Base-by-base conservation (phyloP, 305 asterid genomes). In the Fraxinus angustifolia region DNA sequence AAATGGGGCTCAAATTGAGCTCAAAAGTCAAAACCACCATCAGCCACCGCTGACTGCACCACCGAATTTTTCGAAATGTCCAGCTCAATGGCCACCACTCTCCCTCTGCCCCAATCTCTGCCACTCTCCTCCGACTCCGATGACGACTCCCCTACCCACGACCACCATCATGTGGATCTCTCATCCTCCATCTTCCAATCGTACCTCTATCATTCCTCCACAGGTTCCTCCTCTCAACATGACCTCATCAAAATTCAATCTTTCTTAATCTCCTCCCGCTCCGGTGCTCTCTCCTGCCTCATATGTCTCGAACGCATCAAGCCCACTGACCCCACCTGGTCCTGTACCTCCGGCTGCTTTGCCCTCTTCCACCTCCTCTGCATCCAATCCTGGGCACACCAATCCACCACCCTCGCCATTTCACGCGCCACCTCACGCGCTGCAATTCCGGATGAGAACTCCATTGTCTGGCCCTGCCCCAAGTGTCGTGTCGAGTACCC, bases 301-400 rank as follows among this genome's bases (percentile, higher is more conserved):
- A 95, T 95, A 62, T 95, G 99, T 86, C 99, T 95, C 62, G 97
- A 93, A 81, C 93, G 97, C 73, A 90, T 93, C 88, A 90, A 89
- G 79, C 92, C 92, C 84, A 77, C 92, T 28, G 95, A 93, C 68
- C 97, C 99, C 80, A 92, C 97, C 6, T 95, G 99, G 99, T 92
- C 98, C 81, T 95, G 98, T 88, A 83, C 93, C 81, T 84, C 93
- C 72, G 91, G 92, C 73, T 95, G 98, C 90, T 93, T 90, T 90
- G 97, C 95, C 67, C 87, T 93, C 78, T 92, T 95, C 91, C 98
- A 95, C 88, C 97, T 95, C 82, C 87, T 79, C 82, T 95, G 99
- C 85, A 95, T 93, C 85, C 99, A 92, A 71, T 95, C 97, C 12
- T 95, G 99, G 98, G 93, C 97, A 40, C 92, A 81, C 31, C 97